Base-by-base conservation (phyloP, 2,329 filamentous ascomycete genomes). In the Aspergillus sp. region DNA sequence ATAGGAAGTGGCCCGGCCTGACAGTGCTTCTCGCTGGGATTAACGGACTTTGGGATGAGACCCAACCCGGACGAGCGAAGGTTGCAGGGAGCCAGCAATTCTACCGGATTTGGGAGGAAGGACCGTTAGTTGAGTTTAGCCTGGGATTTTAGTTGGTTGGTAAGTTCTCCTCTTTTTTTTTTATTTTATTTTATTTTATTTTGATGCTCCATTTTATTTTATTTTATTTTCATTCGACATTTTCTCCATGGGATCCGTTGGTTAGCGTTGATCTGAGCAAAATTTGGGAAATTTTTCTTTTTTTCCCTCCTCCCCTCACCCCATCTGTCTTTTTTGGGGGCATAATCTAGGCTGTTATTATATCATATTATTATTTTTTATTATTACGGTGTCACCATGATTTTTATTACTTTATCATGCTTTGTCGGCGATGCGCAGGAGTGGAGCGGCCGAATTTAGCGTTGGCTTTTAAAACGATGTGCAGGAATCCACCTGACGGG, bases 21-120 rank as follows among this genome's bases (percentile, higher is more conserved):
- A n/a, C 32, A 51, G 30, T 42, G 8, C 30, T 32, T 54, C 30
- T 52, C 58, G 58, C 59, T 58, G 51, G 59, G 58, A 60, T 60
- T 58, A 62, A 66, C 47, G 58, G 50, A 60, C 54, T 19, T 42
- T 42, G 39, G 39, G 63, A 64, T 51, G 59, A 59, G 57, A 59
- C 52, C 58, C 23, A 61, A 32, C 13, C 51, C 58, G 52, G 65
- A 62, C 62, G 58, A 64, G 59, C 52, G 58, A 58, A 62, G 55
- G 56, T 60, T 59, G 57, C 60, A 64, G 58, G 58, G 57, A 63
- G 56, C 50, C 42, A 64, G 59, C 62, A 63, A 63, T 64, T 64
- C 66, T 66, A 68, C 66, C 61, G 38, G 57, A 66, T 62, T 55
- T 54, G 61, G 65, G 63, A 64, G 61, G 55, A 56, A 66, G 59